Evolutionary conservation across 1,284 basidiomycete species (phyloP).

Genomic region (Heterobasidion occidentale): DNA sequence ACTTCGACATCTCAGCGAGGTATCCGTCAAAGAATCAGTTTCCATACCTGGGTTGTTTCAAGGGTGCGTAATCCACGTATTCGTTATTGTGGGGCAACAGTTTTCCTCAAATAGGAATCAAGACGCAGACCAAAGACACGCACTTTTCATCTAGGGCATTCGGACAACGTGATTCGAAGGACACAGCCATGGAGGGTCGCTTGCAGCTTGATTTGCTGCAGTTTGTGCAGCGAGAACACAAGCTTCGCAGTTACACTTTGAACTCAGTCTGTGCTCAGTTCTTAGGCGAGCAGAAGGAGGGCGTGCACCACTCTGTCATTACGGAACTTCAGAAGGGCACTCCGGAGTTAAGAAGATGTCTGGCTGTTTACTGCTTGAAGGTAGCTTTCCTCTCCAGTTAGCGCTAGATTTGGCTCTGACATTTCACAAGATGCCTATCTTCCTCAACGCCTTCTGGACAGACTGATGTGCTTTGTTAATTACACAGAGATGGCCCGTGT

Average conservation of each 20-base stretch:
- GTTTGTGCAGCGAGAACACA: conserved; percentile 96
- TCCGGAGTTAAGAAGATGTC: conserved; percentile 78
- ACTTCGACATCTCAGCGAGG: too few species aligned
- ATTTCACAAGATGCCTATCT: conserved; percentile 82
- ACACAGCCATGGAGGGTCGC: conserved; percentile 82
- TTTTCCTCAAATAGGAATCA: conserved; percentile 40
- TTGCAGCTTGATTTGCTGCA: conserved; percentile 91
- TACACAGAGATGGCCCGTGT: conserved; percentile 95
- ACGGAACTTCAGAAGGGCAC: conserved; percentile 95
- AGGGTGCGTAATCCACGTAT: conserved; percentile 37
- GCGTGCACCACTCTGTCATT: conserved; percentile 95
- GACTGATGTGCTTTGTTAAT: conserved; percentile 96
- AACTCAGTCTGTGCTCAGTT: conserved; percentile 96
- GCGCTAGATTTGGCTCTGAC: not conserved
- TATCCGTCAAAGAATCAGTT: conserved; percentile 38
- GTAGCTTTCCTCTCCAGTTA: conserved; percentile 29
- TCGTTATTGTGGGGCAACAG: not conserved
- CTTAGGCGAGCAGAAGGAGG: conserved; percentile 94
- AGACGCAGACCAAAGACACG: conserved; percentile 79
- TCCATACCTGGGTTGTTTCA: conserved; percentile 72
- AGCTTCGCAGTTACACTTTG: conserved; percentile 89
- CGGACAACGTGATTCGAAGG: conserved; percentile 91
- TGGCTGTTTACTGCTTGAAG: conserved; percentile 96
- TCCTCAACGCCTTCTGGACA: conserved; percentile 89
- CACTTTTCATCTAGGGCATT: conserved; percentile 97